phyloP scores from a whole-genome alignment of 352 stramenopile genomes.

The Lagenidium giganteum region DNA sequence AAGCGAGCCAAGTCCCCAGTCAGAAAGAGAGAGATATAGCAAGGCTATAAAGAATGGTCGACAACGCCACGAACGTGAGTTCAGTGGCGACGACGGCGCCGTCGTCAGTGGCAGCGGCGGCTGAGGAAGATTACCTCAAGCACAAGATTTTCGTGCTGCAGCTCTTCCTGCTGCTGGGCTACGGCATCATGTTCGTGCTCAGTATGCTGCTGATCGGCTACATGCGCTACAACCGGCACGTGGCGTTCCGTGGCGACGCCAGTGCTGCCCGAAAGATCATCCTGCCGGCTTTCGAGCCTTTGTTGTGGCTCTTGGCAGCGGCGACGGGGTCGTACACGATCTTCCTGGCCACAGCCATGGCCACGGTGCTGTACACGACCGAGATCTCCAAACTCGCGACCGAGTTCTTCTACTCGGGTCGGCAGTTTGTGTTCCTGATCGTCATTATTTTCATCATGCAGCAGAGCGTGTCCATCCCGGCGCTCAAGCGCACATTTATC shows the following conservation, averaged over 20 bases:
- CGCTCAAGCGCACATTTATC: slow-evolving; percentile 17
- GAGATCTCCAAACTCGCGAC: slow-evolving; percentile 9
- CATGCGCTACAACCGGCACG: slow-evolving; percentile 23
- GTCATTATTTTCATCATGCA: slow-evolving; percentile 32
- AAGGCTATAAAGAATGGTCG: too few relatives aligned
- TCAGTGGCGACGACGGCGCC: too few relatives aligned
- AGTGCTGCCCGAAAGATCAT: slow-evolving; percentile 28
- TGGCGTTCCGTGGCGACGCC: slow-evolving; percentile 23
- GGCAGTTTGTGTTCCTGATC: slow-evolving; percentile 32
- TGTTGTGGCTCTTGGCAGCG: slow-evolving; percentile 27
- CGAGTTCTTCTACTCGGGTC: slow-evolving; percentile 26
- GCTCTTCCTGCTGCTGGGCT: slow-evolving; percentile 8
- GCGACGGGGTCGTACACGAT: slow-evolving; percentile 17
- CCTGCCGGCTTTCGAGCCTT: slow-evolving; percentile 32
- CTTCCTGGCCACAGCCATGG: slow-evolving; percentile 15
- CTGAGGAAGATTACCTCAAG: slow-evolving; percentile 5
- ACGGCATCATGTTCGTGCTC: slow-evolving; percentile 8
- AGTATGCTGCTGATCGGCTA: slow-evolving; percentile 14
- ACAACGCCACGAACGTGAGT: too few relatives aligned
- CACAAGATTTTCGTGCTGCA: slow-evolving; percentile 2
- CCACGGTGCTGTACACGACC: slow-evolving; percentile 3
- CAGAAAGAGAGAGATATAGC: too few relatives aligned
- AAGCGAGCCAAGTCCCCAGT: too few relatives aligned
- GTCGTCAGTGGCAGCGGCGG: too few relatives aligned
- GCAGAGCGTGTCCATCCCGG: slow-evolving; percentile 25